Conservation (phyloP, 2,329 filamentous ascomycete species). For the Fusarium phyllophilum region DNA sequence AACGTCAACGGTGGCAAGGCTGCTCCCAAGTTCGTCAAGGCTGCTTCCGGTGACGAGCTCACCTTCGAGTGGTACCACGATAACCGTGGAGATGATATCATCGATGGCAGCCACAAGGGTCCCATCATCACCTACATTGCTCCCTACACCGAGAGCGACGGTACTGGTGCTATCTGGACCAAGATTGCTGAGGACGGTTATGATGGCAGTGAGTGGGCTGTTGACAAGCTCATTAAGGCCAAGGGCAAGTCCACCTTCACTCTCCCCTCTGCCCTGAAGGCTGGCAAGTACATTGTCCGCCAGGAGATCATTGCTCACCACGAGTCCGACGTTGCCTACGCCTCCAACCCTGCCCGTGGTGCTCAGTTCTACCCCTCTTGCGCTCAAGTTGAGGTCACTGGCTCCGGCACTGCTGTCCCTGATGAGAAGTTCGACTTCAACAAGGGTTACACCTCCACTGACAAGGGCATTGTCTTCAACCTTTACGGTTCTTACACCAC, state of each 20-base stretch:
- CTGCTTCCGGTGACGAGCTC: constrained; percentile 60
- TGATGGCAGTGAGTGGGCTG: constrained; percentile 55
- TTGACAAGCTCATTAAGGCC: constrained; percentile 55
- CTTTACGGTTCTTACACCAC: constrained; percentile 57
- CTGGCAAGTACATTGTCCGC: constrained; percentile 64
- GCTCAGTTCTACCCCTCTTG: constrained; percentile 64
- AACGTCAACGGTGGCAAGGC: constrained; percentile 55
- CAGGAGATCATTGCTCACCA: constrained; percentile 67
- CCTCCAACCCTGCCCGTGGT: constrained; percentile 47
- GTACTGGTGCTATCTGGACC: constrained; percentile 62
- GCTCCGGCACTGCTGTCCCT: constrained; percentile 54
- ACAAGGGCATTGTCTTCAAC: constrained; percentile 68
- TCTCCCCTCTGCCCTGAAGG: constrained; percentile 56
- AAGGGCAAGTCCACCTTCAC: constrained; percentile 61
- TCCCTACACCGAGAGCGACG: constrained; percentile 52
- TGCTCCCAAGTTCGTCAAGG: constrained; percentile 52
- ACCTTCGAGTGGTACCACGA: constrained; percentile 64
- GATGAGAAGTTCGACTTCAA: constrained; percentile 57
- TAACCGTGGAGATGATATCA: constrained; percentile 61
- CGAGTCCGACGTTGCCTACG: constrained; percentile 51
- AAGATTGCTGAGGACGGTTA: constrained; percentile 53
- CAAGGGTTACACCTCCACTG: constrained; percentile 65
- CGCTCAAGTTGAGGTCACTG: constrained; percentile 69
- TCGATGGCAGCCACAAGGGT: constrained; percentile 62
- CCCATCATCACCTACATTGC: constrained; percentile 65